Conservation (phyloP, 192 early-diverging fungal species). For the Lobulomyces angularis region DNA sequence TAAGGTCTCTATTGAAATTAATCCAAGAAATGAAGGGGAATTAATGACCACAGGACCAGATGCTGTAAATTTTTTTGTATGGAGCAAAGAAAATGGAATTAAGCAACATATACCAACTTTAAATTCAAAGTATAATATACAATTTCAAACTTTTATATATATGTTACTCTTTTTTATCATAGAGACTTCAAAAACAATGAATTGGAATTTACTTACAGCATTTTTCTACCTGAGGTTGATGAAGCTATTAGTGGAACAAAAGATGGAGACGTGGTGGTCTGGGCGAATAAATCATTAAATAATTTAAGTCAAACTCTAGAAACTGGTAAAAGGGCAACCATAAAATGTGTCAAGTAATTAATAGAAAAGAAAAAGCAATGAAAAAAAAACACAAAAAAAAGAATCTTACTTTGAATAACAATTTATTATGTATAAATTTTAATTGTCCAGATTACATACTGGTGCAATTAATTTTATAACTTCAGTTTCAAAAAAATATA, state of each 20-base stretch:
- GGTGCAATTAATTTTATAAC: conserved; percentile 24
- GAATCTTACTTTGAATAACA: not conserved
- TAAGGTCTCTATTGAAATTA: conserved; percentile 29
- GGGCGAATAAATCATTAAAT: conserved; percentile 28
- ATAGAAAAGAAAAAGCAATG: no score
- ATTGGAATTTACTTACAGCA: conserved; percentile 23
- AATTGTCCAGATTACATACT: conserved; percentile 34
- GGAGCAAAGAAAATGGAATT: conserved; percentile 18
- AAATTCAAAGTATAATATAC: conserved; percentile 40
- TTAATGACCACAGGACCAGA: conserved; percentile 27
- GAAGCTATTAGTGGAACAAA: conserved; percentile 31
- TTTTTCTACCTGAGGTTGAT: conserved; percentile 31
- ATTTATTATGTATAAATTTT: not conserved
- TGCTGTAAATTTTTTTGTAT: conserved; percentile 31
- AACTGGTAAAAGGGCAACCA: conserved; percentile 30
- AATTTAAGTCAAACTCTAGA: conserved; percentile 33
- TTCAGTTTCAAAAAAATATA: conserved; percentile 21
- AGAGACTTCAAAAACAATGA: conserved; percentile 38
- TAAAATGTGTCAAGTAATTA: conserved; percentile 37
- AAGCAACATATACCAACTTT: conserved; percentile 25
- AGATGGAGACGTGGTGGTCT: conserved; percentile 37
- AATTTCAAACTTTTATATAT: no score
- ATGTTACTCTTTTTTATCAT: no score
- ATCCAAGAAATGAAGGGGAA: conserved; percentile 31
- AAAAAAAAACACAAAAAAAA: no score